A percentile compares a stretch with the other conserved stretches of the same genome.
Evolutionary conservation across 2,329 filamentous ascomycete species (phyloP).

Genomic region (Neonectria coccinea): DNA sequence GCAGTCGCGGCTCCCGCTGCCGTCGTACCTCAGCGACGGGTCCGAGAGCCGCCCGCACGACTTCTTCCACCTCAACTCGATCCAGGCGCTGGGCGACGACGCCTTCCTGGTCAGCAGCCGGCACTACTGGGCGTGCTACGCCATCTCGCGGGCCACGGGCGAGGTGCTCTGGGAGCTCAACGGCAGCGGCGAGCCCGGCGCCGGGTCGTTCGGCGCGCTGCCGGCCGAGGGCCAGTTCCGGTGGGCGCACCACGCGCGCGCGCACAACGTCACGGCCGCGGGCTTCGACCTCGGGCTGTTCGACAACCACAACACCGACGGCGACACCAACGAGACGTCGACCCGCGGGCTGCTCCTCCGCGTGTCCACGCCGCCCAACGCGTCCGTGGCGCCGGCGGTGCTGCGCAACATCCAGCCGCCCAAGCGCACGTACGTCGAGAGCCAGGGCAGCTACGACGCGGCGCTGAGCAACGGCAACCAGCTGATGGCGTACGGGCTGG

Average conservation of each 20-base stretch:
- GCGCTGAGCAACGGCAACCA: slow-evolving; percentile 40
- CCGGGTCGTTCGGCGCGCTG: slow-evolving; percentile 40
- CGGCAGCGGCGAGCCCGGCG: slow-evolving; percentile 34
- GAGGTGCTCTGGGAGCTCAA: slow-evolving; percentile 42
- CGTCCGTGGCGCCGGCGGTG: slow-evolving; percentile 18
- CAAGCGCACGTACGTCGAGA: slow-evolving; percentile 9
- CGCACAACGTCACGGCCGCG: slow-evolving; percentile 36
- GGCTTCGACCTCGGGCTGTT: slow-evolving; percentile 48
- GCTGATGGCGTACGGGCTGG: slow-evolving; percentile 38
- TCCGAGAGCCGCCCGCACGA: slow-evolving; percentile 30
- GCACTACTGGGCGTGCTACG: slow-evolving; percentile 39
- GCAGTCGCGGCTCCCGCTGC: slow-evolving; percentile 31
- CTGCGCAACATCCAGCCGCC: slow-evolving; percentile 15
- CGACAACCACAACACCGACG: slow-evolving; percentile 50
- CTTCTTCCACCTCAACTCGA: slow-evolving; percentile 45
- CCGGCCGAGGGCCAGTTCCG: slow-evolving; percentile 47
- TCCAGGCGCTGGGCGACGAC: slow-evolving; percentile 39
- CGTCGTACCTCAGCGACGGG: slow-evolving; percentile 30
- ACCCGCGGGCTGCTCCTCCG: slow-evolving; percentile 31
- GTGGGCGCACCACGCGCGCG: slow-evolving; percentile 52
- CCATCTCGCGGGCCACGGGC: slow-evolving; percentile 39
- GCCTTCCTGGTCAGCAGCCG: slow-evolving; percentile 41
- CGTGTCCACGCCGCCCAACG: slow-evolving; percentile 34
- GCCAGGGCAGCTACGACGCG: slow-evolving; percentile 37
- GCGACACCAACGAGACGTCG: slow-evolving; percentile 20